Base-by-base conservation (phyloP, 1,284 basidiomycete genomes). In the Xanthoconium separans region DNA sequence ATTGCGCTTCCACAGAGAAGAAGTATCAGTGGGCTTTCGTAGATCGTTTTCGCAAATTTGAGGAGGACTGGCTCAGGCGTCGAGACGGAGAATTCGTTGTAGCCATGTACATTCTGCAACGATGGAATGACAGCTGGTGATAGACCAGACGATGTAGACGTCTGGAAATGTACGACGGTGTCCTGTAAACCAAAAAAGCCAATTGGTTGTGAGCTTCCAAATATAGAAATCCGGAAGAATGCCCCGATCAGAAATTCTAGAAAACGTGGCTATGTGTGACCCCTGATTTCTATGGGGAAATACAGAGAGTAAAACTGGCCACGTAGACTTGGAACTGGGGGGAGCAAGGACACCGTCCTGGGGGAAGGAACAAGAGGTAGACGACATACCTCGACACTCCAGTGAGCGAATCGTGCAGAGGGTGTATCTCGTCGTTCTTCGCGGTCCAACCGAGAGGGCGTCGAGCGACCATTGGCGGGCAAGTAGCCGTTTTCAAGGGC, bases 61-160 rank as follows among this genome's bases (percentile, higher is more conserved):
- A 93, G 73, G 54, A 87, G 76, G 4, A 89, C 71, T 2, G 91
- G 87, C 65, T 97, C 93, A 1, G 90, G 85, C 0, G 88, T 77
- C 0, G 83, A 81, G n/a, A 97, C 91, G 2, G 91, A 83, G 66
- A 98, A 98, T 72, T 98, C 95, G 74, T 98, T 98, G 68, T 93
- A 93, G 2, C 94, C 94, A 60, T 92, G 83, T 6, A 77, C 77
- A 29, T 79, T 78, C 33, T 87, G 80, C 20, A 95, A 77, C n/a
- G 78, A 75, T 2, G 84, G 75, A 20, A 96, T 79, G 41, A 83
- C 77, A n/a, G 81, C 71, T 16, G 80, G 75, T 0, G 84, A 69
- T 2, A 97, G 77, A 15, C 94, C 94, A 30, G 74, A 69, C 0
- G 76, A 73, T 7, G 77, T 65, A 4, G 86, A 84, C 1, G 91